Base-by-base conservation (phyloP, 495 filamentous ascomycete species). In the Friedmanniomyces endolithicus region DNA sequence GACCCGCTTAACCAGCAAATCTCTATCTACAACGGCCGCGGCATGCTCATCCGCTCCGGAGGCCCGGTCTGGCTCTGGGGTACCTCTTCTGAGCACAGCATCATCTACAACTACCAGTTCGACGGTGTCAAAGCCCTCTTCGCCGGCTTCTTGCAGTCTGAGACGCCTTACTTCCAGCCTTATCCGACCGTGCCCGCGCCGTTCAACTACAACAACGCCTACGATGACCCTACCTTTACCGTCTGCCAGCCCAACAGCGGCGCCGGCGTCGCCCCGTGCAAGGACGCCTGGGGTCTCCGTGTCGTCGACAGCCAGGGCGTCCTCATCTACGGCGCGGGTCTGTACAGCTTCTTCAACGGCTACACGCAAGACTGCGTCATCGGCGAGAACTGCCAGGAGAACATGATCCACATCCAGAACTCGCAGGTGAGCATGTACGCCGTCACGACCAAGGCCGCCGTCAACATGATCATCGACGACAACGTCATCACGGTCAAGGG, bases 61-160 rank as follows among this genome's bases (percentile, higher is more conserved):
- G 67, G 67, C 0, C 79, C 80, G 11, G 75, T 75, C 50, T 74
- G 80, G 75, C 73, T 83, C 2, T 78, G 79, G 43, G 88, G 86
- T 46, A 90, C 87, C 0, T 75, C 76, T 0, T 81, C 81, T 4
- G 88, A 94, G 68, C 88, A 94, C 68, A 78, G 82, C 65, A 71
- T 76, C 4, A 74, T 94, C 0, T 89, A 88, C 64, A 86, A 94
- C 65, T 94, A 90, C 73, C 84, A 92, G 56, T 72, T 92, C 58
- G 70, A 74, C 48, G 77, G 76, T 45, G 85, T 86, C 4, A 71
- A 78, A 60, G 81, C 86, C 57, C 72, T 90, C 49, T 83, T 81
- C 64, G 81, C 80, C 65, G 83, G 84, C 19, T 78, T 84, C 66
- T 82, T 90, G 63, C 88, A 94, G 62, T 88, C 88, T 8, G 88